Percentiles rank a stretch among this genome's conserved stretches.
These are phyloP conservation scores for Thelonectria rubi DNA, from an alignment of 2,329 filamentous ascomycete species.

Conservation along the genomic window DNA sequence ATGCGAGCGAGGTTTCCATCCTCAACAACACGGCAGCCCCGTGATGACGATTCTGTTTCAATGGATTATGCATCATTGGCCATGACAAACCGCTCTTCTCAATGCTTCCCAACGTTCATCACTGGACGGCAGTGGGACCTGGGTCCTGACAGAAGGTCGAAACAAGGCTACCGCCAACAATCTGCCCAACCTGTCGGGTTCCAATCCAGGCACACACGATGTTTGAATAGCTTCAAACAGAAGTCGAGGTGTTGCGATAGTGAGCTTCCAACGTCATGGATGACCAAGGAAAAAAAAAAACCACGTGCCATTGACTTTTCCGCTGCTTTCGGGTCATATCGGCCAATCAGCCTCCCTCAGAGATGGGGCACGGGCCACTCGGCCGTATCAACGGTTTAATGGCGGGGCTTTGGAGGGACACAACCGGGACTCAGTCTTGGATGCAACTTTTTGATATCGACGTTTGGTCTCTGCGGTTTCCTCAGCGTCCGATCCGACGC, in stretches of 20 bases:
- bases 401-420: constrained; percentile 31
- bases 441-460: constrained; percentile 31
- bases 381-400: constrained; percentile 26
- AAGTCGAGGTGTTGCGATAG: neutral
- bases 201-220: neutral
- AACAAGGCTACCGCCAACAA: too few species aligned
- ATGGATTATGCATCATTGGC: neutral
- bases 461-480: constrained; percentile 19
- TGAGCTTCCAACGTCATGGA: neutral
- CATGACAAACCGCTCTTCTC: neutral
- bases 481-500: constrained; percentile 8
- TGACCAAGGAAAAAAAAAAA: neutral
- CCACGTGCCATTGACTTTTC: neutral
- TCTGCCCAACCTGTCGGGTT: too few species aligned
- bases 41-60: neutral
- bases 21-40: too few species aligned
- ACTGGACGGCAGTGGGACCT: too few species aligned
- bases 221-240: neutral
- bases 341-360: constrained; percentile 34
- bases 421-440: constrained; percentile 31
- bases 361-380: constrained; percentile 31
- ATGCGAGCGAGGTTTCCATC: too few species aligned
- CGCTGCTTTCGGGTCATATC: neutral
- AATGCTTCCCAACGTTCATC: too few species aligned
- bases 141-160: too few species aligned